These are phyloP conservation scores for Solanum hybrid DNA, from an alignment of 305 asterid species.

Conservation along the genomic window DNA sequence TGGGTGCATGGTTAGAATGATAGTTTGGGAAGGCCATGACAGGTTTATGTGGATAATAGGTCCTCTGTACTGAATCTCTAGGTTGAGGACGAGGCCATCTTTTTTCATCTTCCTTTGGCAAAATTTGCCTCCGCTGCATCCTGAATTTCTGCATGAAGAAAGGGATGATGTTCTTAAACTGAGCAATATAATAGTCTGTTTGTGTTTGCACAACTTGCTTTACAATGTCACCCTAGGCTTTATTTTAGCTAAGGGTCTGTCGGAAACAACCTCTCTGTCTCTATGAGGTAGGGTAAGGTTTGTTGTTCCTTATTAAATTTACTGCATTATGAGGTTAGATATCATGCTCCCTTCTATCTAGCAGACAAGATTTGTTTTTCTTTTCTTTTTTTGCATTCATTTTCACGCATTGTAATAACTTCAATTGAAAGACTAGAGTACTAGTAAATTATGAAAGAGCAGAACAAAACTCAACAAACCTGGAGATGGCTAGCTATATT, in stretches of 20 bases:
- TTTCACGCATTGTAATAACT: neutral
- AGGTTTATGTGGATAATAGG: slow-evolving; percentile 27
- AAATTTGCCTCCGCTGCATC: slow-evolving; percentile 34
- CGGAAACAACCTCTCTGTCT: neutral
- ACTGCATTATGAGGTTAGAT: neutral
- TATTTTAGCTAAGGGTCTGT: neutral
- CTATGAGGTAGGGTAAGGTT: neutral
- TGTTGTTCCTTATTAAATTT: neutral
- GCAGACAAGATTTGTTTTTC: neutral
- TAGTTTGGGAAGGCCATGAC: slow-evolving; percentile 36
- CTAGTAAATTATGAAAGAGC: neutral
- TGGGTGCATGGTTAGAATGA: slow-evolving; percentile 23
- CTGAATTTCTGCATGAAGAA: slow-evolving; percentile 35
- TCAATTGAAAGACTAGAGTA: neutral
- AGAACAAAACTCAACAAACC: slow-evolving; percentile 15
- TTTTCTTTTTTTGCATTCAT: neutral
- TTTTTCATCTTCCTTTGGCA: slow-evolving; percentile 31
- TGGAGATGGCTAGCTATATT: slow-evolving; percentile 50
- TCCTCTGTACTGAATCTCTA: slow-evolving; percentile 21
- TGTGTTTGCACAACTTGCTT: neutral
- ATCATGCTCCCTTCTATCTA: neutral
- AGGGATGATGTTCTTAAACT: neutral
- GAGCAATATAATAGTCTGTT: neutral
- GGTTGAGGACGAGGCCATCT: slow-evolving; percentile 31
- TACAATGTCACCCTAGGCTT: neutral